A percentile compares a stretch with the other conserved stretches of the same genome.
These are phyloP conservation scores for Macrotyloma uniflorum DNA, from an alignment of 306 rosid genomes.

Conservation along the genomic window DNA sequence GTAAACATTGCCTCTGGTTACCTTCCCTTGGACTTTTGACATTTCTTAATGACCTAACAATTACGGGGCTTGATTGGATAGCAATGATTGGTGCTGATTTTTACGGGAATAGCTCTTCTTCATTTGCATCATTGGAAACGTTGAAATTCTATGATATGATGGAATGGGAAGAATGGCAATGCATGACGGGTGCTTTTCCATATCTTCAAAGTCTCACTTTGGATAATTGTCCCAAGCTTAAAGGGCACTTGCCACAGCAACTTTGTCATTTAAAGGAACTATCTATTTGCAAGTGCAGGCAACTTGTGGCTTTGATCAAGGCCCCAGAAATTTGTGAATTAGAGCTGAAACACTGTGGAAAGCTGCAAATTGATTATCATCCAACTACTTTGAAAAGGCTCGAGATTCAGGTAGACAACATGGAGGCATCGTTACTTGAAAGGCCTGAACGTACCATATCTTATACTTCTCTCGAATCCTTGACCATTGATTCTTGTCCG, in stretches of 20 bases:
- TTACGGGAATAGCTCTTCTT: too few relatives aligned
- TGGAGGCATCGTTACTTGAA: background rate
- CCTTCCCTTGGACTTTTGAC: background rate
- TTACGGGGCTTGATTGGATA: background rate
- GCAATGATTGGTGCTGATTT: too few relatives aligned
- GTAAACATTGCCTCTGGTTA: background rate
- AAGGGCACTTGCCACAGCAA: background rate
- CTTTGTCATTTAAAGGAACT: background rate
- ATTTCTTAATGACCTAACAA: background rate
- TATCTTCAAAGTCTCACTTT: background rate
- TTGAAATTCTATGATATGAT: background rate
- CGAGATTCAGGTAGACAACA: background rate
- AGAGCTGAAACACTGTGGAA: background rate
- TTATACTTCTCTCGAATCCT: background rate
- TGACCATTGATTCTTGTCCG: background rate
- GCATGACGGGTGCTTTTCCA: background rate
- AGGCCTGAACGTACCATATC: background rate
- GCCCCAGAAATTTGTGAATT: background rate
- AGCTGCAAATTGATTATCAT: background rate
- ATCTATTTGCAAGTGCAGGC: background rate
- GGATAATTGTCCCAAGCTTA: background rate
- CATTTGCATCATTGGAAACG: background rate
- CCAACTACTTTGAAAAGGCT: background rate
- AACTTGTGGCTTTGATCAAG: background rate
- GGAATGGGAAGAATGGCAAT: background rate